phyloP scores from a whole-genome alignment of 352 stramenopile genomes.

The Globisporangium canariense region DNA sequence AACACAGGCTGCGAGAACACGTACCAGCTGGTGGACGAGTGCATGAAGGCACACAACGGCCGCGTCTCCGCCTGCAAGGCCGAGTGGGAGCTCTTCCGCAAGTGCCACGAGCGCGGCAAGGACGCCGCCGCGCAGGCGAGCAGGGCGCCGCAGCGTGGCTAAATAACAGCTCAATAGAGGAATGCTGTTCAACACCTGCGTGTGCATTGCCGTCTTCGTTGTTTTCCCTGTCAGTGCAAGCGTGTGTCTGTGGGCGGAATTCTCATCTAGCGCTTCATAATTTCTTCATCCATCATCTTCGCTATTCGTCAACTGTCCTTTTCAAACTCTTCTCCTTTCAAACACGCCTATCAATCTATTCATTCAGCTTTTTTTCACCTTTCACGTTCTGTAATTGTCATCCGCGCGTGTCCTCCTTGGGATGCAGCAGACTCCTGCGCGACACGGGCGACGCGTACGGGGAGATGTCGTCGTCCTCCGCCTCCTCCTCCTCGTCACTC shows the following conservation, averaged over 20 bases:
- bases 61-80: conserved; percentile 71
- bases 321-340: not conserved
- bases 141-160: not conserved
- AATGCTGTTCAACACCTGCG: not conserved
- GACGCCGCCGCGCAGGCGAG: conserved; percentile 8
- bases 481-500: conserved; percentile 16
- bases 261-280: not conserved
- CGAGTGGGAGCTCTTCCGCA: conserved; percentile 73
- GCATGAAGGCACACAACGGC: conserved; percentile 78
- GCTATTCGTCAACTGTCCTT: conserved; percentile 2
- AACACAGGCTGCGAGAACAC: conserved; percentile 63
- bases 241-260: not conserved
- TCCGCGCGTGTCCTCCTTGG: conserved; percentile 27
- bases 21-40: conserved; percentile 72
- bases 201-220: no score
- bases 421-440: conserved; percentile 20
- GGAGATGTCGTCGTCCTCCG: conserved; percentile 15
- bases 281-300: not conserved
- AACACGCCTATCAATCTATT: conserved; percentile 1
- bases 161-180: not conserved
- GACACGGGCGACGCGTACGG: conserved; percentile 21
- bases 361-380: not conserved
- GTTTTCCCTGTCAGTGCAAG: no score
- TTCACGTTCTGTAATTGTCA: conserved; percentile 5
- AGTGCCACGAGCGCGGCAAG: conserved; percentile 69